Percentiles rank a stretch among this genome's conserved stretches.
Evolutionary conservation across 1,284 basidiomycete genomes (phyloP).

Genomic region (Sutorius eximius): DNA sequence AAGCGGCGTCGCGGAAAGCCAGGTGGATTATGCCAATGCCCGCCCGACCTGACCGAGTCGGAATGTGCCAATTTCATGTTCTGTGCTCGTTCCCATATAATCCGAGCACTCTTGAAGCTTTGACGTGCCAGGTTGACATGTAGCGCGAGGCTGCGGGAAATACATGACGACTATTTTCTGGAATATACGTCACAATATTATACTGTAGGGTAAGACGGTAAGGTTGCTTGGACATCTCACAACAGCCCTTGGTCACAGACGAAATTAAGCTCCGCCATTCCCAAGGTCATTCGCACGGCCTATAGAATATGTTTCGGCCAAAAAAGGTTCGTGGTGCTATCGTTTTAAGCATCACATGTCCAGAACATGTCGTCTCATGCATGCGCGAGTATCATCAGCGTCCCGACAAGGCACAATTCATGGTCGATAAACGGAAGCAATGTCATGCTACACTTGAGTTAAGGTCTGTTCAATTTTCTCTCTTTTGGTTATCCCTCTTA

Average conservation of each 20-base stretch:
- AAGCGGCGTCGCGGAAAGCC: background rate
- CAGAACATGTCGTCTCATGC: background rate
- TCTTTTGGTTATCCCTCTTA: background rate
- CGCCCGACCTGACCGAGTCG: constrained; percentile 32
- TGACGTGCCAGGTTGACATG: background rate
- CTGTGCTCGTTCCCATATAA: constrained; percentile 17
- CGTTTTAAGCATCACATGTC: background rate
- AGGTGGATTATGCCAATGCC: background rate
- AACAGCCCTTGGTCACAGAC: background rate
- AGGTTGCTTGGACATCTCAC: background rate
- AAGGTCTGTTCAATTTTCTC: background rate
- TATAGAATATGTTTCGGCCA: background rate
- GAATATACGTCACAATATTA: background rate
- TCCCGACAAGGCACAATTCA: constrained; percentile 1
- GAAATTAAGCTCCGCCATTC: background rate
- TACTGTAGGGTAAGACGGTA: background rate
- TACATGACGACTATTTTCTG: constrained; percentile 1
- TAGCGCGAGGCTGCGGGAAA: background rate
- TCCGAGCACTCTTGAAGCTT: background rate
- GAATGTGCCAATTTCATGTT: constrained; percentile 30
- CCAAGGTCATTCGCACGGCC: background rate
- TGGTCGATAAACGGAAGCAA: background rate
- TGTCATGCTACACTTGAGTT: background rate
- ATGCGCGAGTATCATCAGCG: background rate
- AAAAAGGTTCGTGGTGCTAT: background rate